Evolutionary conservation across 805 yeast species (phyloP), one percentile per base, ranked within the genome.

Genomic region (Saturnispora dispora): DNA sequence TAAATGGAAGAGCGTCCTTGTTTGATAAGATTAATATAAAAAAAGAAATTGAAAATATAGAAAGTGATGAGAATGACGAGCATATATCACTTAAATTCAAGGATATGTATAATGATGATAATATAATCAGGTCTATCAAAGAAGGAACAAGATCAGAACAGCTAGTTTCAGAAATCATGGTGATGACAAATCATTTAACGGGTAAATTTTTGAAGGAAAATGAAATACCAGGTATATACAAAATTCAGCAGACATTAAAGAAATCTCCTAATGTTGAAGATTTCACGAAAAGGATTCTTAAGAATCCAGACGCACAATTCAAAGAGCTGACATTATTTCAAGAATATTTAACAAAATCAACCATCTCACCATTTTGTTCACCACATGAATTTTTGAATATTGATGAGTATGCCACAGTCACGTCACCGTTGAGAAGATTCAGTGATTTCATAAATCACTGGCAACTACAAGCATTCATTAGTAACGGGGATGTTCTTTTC

Each of bases 361-460:
- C 69, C 36, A 72, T 77, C 44, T 69, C 79, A 2, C 64, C 76
- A 0, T 46, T 52, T 1, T 77, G 85, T 0, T 55, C 58, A 0
- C 61, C 59, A 0, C 96, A 89, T 66, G 70, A 72, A 22, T 78
- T 85, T 56, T 66, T 88, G 27, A 95, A 90, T 3, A 66, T 86
- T 8, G 63, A 67, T 0, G 63, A 69, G 5, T 88, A 90, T 60
- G 73, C 84, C 5, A 85, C 88, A 18, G 83, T 86, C 8, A 90
- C 98, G 0, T 89, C 97, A 0, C 98, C 99, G 2, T 70, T 93
- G 56, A 74, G 98, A 63, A 72, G 98, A 56, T 85, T 78, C 57
- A 82, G 85, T 6, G 98, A 91, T 63, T 66, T 89, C 54, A 64
- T 89, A 8, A 83, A 83, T 60, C 97, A 90, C 60, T 78, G 90